Percentiles rank a stretch among this genome's conserved stretches.
Conservation (phyloP, 1,284 basidiomycete genomes). For the Apiotrichum sp. region DNA sequence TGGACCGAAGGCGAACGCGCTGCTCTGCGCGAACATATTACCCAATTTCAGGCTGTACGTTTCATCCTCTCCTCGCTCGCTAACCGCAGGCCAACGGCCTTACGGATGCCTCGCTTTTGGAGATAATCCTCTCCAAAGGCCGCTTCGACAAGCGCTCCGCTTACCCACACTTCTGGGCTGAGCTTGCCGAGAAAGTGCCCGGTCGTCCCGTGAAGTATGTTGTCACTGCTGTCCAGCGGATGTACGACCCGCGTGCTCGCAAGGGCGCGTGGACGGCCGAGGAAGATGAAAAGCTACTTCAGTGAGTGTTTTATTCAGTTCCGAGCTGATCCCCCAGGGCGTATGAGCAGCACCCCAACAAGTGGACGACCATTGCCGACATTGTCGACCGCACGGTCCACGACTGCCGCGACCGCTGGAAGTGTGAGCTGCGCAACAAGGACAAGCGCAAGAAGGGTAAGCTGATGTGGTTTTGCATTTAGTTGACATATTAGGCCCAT, state of each 20-base stretch:
- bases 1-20: slow-evolving; percentile 25
- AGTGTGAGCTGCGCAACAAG: slow-evolving; percentile 21
- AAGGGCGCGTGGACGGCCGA: slow-evolving; percentile 37
- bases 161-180: slow-evolving; percentile 34
- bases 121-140: slow-evolving; percentile 29
- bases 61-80: too few species aligned
- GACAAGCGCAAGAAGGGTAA: slow-evolving; percentile 17
- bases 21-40: slow-evolving; percentile 23
- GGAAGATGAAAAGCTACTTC: slow-evolving; percentile 30
- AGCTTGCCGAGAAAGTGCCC: slow-evolving; percentile 29
- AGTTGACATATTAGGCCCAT: slow-evolving; percentile 1
- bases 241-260: slow-evolving; percentile 33
- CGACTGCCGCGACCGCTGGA: slow-evolving; percentile 38
- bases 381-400: slow-evolving; percentile 30
- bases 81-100: slow-evolving; percentile 8
- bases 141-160: slow-evolving; percentile 15
- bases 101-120: slow-evolving; percentile 22
- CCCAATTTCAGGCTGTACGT: slow-evolving; percentile 12
- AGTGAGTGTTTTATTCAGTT: slow-evolving; percentile 14
- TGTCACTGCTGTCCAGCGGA: slow-evolving; percentile 29
- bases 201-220: slow-evolving; percentile 38
- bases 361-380: slow-evolving; percentile 35
- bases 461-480: not conserved
- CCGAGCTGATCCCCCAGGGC: slow-evolving; percentile 18
- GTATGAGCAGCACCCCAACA: slow-evolving; percentile 22